Conservation (phyloP, 345 rosid species). For the Populus euphratica region DNA sequence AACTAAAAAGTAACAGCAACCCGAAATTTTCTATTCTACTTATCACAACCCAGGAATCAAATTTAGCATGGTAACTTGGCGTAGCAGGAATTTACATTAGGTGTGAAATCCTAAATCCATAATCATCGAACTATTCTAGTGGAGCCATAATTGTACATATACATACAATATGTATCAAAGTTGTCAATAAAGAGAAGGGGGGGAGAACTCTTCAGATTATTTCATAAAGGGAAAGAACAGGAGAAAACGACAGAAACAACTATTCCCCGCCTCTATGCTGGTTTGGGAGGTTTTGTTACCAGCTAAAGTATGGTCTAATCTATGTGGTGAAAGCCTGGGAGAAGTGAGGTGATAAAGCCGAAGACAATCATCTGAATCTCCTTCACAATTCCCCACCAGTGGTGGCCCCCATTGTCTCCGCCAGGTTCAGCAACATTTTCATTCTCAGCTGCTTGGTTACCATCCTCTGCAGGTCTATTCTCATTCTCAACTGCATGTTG, state of each 20-base stretch:
- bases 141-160: not conserved
- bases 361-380: conserved; percentile 97
- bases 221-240: not conserved
- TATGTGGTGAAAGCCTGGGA: conserved; percentile 92
- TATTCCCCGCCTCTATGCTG: not conserved
- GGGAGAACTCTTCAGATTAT: not conserved
- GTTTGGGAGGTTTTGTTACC: not conserved
- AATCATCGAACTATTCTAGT: not conserved
- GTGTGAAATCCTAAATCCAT: not conserved
- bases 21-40: not conserved
- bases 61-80: not conserved
- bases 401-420: conserved; percentile 55
- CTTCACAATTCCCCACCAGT: conserved; percentile 93
- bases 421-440: conserved; percentile 44
- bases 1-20: not conserved
- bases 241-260: not conserved
- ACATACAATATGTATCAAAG: not conserved
- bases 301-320: conserved; percentile 42
- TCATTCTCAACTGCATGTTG: conserved; percentile 64
- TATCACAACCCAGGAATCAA: not conserved
- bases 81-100: not conserved
- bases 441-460: conserved; percentile 52
- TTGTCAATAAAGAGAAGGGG: not conserved
- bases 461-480: conserved; percentile 45
- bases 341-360: conserved; percentile 92